Evolutionary conservation across 2,329 filamentous ascomycete genomes (phyloP).

Genomic region (Verticillium albo-atrum): DNA sequence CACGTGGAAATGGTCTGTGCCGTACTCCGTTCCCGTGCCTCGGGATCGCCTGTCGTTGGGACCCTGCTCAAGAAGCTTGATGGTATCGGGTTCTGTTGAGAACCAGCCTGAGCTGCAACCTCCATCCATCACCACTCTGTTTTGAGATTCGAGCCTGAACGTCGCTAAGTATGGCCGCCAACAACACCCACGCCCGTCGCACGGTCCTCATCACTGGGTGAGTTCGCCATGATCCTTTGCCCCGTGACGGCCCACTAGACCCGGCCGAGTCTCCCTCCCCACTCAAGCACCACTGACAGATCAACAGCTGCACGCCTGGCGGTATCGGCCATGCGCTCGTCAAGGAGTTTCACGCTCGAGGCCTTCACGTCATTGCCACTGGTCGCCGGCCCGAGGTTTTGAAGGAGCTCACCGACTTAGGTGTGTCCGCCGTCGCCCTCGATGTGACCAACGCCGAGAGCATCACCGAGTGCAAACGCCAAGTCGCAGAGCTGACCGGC

Average conservation of each 20-base stretch:
- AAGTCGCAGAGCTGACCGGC: slow-evolving; percentile 42
- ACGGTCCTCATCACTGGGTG: slow-evolving; percentile 48
- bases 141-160: too few relatives aligned
- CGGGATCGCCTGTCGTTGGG: background rate
- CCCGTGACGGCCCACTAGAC: background rate
- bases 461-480: slow-evolving; percentile 41
- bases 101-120: too few relatives aligned
- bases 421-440: slow-evolving; percentile 45
- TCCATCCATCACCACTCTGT: too few relatives aligned
- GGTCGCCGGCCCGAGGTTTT: slow-evolving; percentile 47
- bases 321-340: slow-evolving; percentile 54
- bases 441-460: slow-evolving; percentile 50
- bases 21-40: background rate
- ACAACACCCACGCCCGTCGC: slow-evolving; percentile 16
- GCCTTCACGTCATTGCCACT: slow-evolving; percentile 52
- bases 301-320: slow-evolving; percentile 51
- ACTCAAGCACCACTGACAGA: background rate
- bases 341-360: slow-evolving; percentile 46
- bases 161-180: background rate
- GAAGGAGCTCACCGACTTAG: slow-evolving; percentile 35
- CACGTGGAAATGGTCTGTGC: too few relatives aligned
- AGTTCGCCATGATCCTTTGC: slow-evolving; percentile 4
- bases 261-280: background rate
- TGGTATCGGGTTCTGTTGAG: too few relatives aligned
- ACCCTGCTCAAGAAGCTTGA: too few relatives aligned